phyloP scores from a whole-genome alignment of 768 basidiomycete genomes.

The Agaricus sinodeliciosus region DNA sequence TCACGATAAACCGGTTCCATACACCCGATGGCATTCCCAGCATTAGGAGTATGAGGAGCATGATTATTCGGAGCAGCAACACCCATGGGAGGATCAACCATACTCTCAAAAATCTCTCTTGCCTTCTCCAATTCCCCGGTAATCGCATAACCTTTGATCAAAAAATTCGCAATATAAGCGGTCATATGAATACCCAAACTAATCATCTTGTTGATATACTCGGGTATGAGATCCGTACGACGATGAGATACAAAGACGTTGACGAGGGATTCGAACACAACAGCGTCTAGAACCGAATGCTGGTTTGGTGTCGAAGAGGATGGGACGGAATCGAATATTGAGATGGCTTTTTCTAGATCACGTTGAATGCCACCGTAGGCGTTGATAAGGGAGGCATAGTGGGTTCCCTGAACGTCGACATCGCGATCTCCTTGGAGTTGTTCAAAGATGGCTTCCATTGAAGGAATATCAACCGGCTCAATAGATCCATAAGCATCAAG shows the following conservation, averaged over 20 bases:
- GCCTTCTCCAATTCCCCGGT: constrained; percentile 66
- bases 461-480: constrained; percentile 68
- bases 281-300: constrained; percentile 63
- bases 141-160: constrained; percentile 69
- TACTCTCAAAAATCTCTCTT: constrained; percentile 69
- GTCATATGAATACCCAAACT: constrained; percentile 75
- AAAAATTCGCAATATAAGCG: constrained; percentile 88
- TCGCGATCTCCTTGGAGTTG: constrained; percentile 40
- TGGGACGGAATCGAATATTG: constrained; percentile 70
- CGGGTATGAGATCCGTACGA: constrained; percentile 68
- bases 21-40: constrained; percentile 24
- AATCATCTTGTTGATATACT: constrained; percentile 58
- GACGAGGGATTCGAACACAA: constrained; percentile 86
- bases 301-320: constrained; percentile 31
- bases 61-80: constrained; percentile 90
- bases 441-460: constrained; percentile 68
- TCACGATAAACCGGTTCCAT: constrained; percentile 77
- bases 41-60: constrained; percentile 51
- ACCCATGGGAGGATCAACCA: constrained; percentile 76
- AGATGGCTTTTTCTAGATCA: constrained; percentile 70
- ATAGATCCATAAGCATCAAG: constrained; percentile 85
- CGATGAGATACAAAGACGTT: constrained; percentile 78
- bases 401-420: constrained; percentile 38
- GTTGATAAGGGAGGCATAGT: constrained; percentile 81
- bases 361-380: constrained; percentile 78